Conservation (phyloP, 2,329 filamentous ascomycete genomes). For the Xylaria multiplex region DNA sequence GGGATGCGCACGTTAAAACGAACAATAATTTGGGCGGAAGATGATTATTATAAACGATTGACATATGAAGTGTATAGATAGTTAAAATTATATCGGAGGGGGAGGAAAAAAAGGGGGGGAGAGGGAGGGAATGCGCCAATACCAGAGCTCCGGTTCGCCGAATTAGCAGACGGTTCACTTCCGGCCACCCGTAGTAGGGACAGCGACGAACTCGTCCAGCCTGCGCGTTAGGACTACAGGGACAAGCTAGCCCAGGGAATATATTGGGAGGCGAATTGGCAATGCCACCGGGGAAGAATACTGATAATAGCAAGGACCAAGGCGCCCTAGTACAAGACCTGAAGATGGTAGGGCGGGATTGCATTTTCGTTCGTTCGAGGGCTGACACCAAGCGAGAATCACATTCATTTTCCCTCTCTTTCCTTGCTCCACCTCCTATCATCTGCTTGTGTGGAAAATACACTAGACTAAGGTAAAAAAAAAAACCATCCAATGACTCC, state of each 20-base stretch:
- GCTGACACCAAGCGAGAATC: neutral
- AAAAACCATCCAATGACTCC: neutral
- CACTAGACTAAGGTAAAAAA: neutral
- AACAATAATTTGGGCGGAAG: neutral
- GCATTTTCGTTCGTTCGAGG: neutral
- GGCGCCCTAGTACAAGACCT: neutral
- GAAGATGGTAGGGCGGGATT: neutral
- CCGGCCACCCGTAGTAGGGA: constrained; percentile 25
- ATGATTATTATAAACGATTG: neutral
- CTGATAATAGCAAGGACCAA: neutral
- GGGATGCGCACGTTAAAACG: no score
- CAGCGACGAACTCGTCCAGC: neutral
- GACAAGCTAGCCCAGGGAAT: neutral
- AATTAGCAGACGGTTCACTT: constrained; percentile 26
- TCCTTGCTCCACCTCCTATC: neutral
- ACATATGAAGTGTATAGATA: neutral
- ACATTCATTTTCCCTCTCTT: neutral
- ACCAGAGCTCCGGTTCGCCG: constrained; percentile 34
- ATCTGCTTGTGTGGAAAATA: neutral
- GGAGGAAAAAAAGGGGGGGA: neutral
- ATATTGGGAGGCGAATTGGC: neutral
- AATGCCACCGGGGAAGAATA: neutral
- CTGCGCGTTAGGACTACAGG: neutral
- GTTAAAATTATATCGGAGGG: neutral
- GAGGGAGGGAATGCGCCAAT: constrained; percentile 13